Percentiles rank a stretch among this genome's conserved stretches.
Conservation (phyloP, 331 rosid species). For the Telfairia occidentalis region DNA sequence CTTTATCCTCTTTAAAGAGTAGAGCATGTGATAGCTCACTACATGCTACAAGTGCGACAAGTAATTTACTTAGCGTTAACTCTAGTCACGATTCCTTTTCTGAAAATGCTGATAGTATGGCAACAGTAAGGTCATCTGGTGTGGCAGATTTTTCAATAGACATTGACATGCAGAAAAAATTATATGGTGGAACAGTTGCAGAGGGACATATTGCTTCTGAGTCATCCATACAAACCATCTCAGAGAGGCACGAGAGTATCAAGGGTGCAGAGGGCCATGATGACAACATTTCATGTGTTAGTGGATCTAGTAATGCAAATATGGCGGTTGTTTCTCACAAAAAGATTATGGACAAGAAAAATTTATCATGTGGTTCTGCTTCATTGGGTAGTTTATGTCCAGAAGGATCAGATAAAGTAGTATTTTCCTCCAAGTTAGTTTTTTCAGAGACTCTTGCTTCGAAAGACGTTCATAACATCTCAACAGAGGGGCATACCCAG, state of each 20-base stretch:
- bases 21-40: slow-evolving; percentile 44
- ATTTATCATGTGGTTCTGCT: slow-evolving; percentile 35
- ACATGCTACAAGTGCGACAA: slow-evolving; percentile 46
- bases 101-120: slow-evolving; percentile 65
- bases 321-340: slow-evolving; percentile 22
- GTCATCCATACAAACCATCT: slow-evolving; percentile 14
- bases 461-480: slow-evolving; percentile 32
- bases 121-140: slow-evolving; percentile 23
- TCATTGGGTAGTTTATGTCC: slow-evolving; percentile 36
- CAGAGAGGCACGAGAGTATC: slow-evolving; percentile 26
- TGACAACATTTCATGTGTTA: slow-evolving; percentile 48
- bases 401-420: slow-evolving; percentile 34
- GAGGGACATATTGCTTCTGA: slow-evolving; percentile 18
- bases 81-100: slow-evolving; percentile 53
- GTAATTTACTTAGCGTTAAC: slow-evolving; percentile 46
- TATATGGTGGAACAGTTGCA: slow-evolving; percentile 7
- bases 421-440: slow-evolving; percentile 26
- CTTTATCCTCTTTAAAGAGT: slow-evolving; percentile 38
- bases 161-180: slow-evolving; percentile 15
- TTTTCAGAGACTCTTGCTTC: slow-evolving; percentile 31
- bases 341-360: slow-evolving; percentile 25
- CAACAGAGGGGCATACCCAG: slow-evolving; percentile 25
- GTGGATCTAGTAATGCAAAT: slow-evolving; percentile 44
- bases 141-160: slow-evolving; percentile 13
- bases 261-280: slow-evolving; percentile 45